A percentile compares a stretch with the other conserved stretches of the same genome.
phyloP scores from a whole-genome alignment of 345 rosid species.

The Sonneratia alba region DNA sequence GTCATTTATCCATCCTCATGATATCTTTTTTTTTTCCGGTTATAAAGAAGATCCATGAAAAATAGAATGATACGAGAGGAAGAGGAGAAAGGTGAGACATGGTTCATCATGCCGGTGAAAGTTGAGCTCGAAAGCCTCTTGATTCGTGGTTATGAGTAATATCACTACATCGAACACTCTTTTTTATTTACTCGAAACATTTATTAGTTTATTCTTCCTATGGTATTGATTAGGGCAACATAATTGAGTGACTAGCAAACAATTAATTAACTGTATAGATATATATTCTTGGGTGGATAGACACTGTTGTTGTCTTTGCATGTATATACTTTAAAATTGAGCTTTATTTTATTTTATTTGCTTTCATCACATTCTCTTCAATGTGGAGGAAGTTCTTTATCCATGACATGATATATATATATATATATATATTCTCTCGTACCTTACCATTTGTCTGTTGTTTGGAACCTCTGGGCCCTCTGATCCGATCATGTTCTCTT shows the following conservation, averaged over 20 bases:
- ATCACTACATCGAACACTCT: no score
- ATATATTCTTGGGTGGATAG: not conserved
- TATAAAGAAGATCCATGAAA: no score
- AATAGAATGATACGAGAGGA: no score
- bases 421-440: not conserved
- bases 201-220: not conserved
- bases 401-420: not conserved
- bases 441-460: not conserved
- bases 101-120: no score
- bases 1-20: not conserved
- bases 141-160: no score
- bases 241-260: not conserved
- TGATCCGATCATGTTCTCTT: not conserved
- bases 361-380: conserved; percentile 1
- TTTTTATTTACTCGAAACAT: no score
- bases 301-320: conserved; percentile 10
- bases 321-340: not conserved
- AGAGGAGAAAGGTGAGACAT: no score
- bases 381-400: not conserved
- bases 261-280: not conserved
- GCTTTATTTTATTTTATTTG: not conserved
- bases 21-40: not conserved
- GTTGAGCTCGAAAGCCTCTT: no score
- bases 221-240: not conserved
- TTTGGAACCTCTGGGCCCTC: not conserved